Percentiles rank a stretch among this genome's conserved stretches.
Conservation (phyloP, 768 basidiomycete species). For the Amyloporia xantha region DNA sequence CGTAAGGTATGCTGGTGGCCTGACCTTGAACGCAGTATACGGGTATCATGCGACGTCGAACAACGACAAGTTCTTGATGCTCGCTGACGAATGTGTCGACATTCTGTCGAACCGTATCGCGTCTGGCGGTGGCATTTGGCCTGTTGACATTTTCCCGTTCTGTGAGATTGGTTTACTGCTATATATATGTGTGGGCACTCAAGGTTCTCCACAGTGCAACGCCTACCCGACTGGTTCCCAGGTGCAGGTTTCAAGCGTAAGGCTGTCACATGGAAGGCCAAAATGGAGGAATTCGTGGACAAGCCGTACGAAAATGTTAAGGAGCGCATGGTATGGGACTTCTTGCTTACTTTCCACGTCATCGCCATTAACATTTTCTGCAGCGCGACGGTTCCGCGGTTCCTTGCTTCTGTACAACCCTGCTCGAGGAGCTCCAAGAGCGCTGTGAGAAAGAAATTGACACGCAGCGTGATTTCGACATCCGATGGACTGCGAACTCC, state of each 20-base stretch:
- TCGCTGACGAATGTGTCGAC: slow-evolving; percentile 37
- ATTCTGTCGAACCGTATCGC: slow-evolving; percentile 39
- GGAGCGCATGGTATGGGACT: slow-evolving; percentile 45
- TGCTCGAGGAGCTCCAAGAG: slow-evolving; percentile 41
- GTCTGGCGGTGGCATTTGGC: slow-evolving; percentile 36
- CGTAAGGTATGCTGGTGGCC: slow-evolving; percentile 42
- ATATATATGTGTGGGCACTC: slow-evolving; percentile 21
- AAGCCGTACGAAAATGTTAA: slow-evolving; percentile 54
- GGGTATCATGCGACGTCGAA: slow-evolving; percentile 42
- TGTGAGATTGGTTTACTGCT: slow-evolving; percentile 22
- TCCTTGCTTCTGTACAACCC: slow-evolving; percentile 39
- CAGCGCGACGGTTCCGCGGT: slow-evolving; percentile 32
- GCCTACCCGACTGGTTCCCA: slow-evolving; percentile 61
- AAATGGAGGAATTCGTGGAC: slow-evolving; percentile 59
- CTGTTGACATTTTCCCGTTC: slow-evolving; percentile 33
- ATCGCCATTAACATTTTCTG: not conserved
- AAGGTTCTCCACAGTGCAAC: slow-evolving; percentile 30
- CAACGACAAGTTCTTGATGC: slow-evolving; percentile 34
- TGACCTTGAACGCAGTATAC: slow-evolving; percentile 54
- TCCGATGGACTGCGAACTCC: slow-evolving; percentile 80
- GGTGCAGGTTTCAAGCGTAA: slow-evolving; percentile 61
- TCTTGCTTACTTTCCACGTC: slow-evolving; percentile 31
- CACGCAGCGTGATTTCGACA: slow-evolving; percentile 49
- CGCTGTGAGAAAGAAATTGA: slow-evolving; percentile 24
- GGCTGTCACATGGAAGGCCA: slow-evolving; percentile 53